Percentiles rank a stretch among this genome's conserved stretches.
These are phyloP conservation scores for Darksidea phi DNA, from an alignment of 495 filamentous ascomycete species.

Conservation along the genomic window DNA sequence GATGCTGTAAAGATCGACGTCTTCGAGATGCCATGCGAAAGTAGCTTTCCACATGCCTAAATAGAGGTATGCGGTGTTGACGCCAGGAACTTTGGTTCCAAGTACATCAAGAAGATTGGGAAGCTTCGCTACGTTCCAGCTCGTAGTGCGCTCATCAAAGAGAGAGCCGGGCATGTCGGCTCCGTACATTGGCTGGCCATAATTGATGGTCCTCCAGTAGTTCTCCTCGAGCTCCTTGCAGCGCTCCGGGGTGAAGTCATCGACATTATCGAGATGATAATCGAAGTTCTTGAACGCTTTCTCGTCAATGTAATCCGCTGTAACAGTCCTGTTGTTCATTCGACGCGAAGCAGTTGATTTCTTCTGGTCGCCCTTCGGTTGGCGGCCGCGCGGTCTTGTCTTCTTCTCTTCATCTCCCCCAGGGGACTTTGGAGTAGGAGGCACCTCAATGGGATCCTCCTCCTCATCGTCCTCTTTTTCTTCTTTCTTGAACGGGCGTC, in stretches of 20 bases:
- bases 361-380: constrained; percentile 44
- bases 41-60: constrained; percentile 99
- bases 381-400: constrained; percentile 43
- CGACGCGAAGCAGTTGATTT: constrained; percentile 61
- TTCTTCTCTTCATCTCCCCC: constrained; percentile 29
- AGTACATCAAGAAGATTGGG: constrained; percentile 91
- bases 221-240: constrained; percentile 89
- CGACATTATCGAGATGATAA: constrained; percentile 76
- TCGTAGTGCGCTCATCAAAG: constrained; percentile 82
- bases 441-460: constrained; percentile 19
- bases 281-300: constrained; percentile 83
- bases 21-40: constrained; percentile 98
- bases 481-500: constrained; percentile 9
- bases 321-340: constrained; percentile 76
- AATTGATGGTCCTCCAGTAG: constrained; percentile 96
- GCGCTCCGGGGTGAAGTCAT: constrained; percentile 82
- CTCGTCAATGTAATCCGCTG: constrained; percentile 73
- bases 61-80: constrained; percentile 98
- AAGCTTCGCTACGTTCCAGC: constrained; percentile 93
- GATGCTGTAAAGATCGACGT: constrained; percentile 98
- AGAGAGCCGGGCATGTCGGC: constrained; percentile 95
- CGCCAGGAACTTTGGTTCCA: constrained; percentile 91
- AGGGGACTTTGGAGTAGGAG: constrained; percentile 32
- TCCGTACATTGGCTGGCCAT: constrained; percentile 90
- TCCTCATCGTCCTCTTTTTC: constrained; percentile 24